Evolutionary conservation across 176 grass and related monocot genomes (phyloP).

Genomic region (Aegilops umbellulata): DNA sequence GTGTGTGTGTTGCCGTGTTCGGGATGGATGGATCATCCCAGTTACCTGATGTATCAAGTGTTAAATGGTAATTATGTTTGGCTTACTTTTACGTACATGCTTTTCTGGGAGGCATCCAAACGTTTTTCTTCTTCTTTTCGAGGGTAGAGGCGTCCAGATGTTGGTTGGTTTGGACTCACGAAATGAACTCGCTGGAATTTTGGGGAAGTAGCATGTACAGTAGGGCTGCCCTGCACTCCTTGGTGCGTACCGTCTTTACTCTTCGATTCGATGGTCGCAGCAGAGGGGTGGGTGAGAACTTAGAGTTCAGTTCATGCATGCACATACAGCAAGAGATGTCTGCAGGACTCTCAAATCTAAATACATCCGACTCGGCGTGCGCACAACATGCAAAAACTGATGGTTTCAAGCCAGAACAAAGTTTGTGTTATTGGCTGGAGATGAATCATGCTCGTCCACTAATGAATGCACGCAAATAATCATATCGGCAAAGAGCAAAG

Average conservation of each 20-base stretch:
- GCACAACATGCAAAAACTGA: neutral
- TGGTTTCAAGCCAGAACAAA: too few species aligned
- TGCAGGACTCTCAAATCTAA: neutral
- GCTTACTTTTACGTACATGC: neutral
- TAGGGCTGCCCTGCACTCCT: neutral
- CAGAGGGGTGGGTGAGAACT: neutral
- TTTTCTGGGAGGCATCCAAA: neutral
- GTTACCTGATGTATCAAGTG: constrained; percentile 33
- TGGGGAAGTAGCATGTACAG: neutral
- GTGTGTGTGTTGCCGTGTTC: neutral
- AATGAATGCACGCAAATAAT: too few species aligned
- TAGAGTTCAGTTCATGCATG: neutral
- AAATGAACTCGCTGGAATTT: neutral
- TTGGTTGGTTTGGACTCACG: neutral
- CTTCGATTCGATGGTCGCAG: neutral
- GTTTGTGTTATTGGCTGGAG: too few species aligned
- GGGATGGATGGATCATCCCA: constrained; percentile 5
- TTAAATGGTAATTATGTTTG: constrained; percentile 32
- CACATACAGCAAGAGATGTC: neutral
- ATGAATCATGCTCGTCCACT: too few species aligned
- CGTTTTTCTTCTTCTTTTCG: too few species aligned
- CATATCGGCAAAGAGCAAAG: too few species aligned
- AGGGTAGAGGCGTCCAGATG: neutral
- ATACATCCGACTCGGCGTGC: neutral
- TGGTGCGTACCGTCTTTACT: neutral